Percentiles rank a stretch among this genome's conserved stretches.
Conservation (phyloP, 257 asterid genomes). For the Ocimum tenuiflorum region DNA sequence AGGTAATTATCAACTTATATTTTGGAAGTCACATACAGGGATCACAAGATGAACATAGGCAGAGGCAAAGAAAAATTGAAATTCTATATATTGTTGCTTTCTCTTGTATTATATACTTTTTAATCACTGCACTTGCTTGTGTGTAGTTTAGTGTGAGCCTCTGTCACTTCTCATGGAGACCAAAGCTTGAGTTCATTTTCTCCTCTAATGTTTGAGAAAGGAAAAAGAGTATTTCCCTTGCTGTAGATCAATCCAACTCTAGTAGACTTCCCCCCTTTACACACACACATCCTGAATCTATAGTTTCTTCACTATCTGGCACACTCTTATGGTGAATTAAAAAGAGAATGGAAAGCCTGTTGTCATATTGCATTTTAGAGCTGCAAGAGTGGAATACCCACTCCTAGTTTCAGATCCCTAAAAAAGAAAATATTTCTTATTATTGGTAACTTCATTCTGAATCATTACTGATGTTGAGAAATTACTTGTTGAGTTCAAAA, state of each 20-base stretch:
- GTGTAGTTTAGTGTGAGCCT: too few species aligned
- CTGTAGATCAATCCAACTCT: neutral
- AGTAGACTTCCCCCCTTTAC: neutral
- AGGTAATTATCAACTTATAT: neutral
- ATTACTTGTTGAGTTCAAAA: neutral
- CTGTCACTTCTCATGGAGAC: neutral
- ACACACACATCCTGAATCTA: neutral
- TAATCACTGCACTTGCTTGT: neutral
- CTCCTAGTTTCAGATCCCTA: neutral
- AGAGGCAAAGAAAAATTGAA: neutral
- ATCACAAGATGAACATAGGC: neutral
- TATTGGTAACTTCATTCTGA: neutral
- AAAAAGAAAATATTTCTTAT: neutral
- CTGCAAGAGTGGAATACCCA: neutral
- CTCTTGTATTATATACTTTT: neutral
- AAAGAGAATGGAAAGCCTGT: neutral
- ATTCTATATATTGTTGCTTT: slow-evolving; percentile 1
- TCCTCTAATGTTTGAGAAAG: neutral
- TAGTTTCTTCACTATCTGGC: neutral
- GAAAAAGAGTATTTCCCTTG: neutral
- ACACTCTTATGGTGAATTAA: neutral
- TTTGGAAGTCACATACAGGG: neutral
- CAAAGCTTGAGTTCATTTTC: neutral
- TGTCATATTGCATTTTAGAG: neutral
- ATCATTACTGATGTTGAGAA: neutral